phyloP scores from a whole-genome alignment of 1,284 basidiomycete genomes.

The Cutaneotrichosporon sp. region DNA sequence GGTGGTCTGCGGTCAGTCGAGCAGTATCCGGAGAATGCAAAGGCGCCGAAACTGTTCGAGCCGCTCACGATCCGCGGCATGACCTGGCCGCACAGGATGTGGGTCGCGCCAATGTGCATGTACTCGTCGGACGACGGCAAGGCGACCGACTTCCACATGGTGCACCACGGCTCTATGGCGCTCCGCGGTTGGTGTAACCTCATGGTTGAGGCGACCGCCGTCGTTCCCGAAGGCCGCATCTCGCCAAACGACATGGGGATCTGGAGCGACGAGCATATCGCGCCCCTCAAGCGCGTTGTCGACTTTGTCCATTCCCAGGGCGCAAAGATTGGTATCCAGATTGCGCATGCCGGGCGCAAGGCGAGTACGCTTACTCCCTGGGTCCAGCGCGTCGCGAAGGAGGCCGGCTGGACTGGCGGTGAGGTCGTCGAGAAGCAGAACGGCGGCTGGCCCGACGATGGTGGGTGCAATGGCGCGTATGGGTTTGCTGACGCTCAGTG shows the following conservation, averaged over 20 bases:
- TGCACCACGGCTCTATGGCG: slow-evolving; percentile 59
- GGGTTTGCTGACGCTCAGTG: slow-evolving; percentile 24
- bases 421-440: slow-evolving; percentile 49
- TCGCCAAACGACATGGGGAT: slow-evolving; percentile 56
- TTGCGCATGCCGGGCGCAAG: slow-evolving; percentile 73
- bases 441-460: slow-evolving; percentile 68
- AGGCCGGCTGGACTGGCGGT: slow-evolving; percentile 39
- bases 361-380: slow-evolving; percentile 61
- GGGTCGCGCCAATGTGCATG: slow-evolving; percentile 63
- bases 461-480: slow-evolving; percentile 24
- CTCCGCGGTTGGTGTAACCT: slow-evolving; percentile 56
- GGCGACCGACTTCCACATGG: slow-evolving; percentile 71
- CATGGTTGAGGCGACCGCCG: slow-evolving; percentile 63
- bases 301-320: slow-evolving; percentile 69
- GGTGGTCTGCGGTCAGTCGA: slow-evolving; percentile 48
- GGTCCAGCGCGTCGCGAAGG: slow-evolving; percentile 45
- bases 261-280: slow-evolving; percentile 70
- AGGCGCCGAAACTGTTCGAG: slow-evolving; percentile 60
- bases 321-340: slow-evolving; percentile 66
- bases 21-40: slow-evolving; percentile 20
- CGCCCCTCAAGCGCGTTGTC: slow-evolving; percentile 62
- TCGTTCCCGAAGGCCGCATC: slow-evolving; percentile 68
- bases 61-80: slow-evolving; percentile 60
- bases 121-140: slow-evolving; percentile 68
- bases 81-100: slow-evolving; percentile 60